Evolutionary conservation across 2,329 filamentous ascomycete genomes (phyloP), one percentile per base, ranked within the genome.

Genomic region (Botrytis deweyae): DNA sequence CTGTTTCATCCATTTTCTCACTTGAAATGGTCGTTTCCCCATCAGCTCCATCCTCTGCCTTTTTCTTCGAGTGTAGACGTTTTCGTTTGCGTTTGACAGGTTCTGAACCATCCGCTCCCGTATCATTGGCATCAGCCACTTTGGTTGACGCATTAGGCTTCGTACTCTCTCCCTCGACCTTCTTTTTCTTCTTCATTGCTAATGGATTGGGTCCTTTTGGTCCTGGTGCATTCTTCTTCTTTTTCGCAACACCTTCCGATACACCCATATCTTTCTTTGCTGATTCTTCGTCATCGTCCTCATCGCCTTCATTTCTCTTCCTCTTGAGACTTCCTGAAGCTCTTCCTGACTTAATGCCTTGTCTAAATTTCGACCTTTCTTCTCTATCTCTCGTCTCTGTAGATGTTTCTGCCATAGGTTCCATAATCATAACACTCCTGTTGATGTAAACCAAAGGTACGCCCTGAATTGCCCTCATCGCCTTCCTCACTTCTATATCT

Each of bases 391-490:
- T 88, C 65, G 89, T 86, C 74, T 88, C 86, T 58, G 87, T 87
- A 25, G 90, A 92, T 72, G 87, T 87, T 58, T 86, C 87, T 29
- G 92, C 90, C 91, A 96, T 94, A 22, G 92, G 92, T 82, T 91
- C 90, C 85, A 93, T 86, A 72, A 92, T 90, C 89, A 95, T 93
- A 72, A 97, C 92, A 75, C 91, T 93, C 73, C 92, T 86, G 76
- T 90, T 90, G 77, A 95, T 92, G 81, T 95, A 95, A 65, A 96
- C 88, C 75, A 95, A 82, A 33, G 93, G 93, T 67, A 93, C 91
- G 33, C 92, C 93, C 38, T 88, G 87, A 33, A 95, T 86, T n/a
- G 83, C 83, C 69, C 92, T 87, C 84, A 95, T 86, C 77, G 85
- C 84, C 65, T 87, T 85, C 77, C 93, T 85, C 64, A 93, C 86